These are phyloP conservation scores for Phaeosphaeriaceae sp. DNA, from an alignment of 2,329 filamentous ascomycete species.

Conservation along the genomic window DNA sequence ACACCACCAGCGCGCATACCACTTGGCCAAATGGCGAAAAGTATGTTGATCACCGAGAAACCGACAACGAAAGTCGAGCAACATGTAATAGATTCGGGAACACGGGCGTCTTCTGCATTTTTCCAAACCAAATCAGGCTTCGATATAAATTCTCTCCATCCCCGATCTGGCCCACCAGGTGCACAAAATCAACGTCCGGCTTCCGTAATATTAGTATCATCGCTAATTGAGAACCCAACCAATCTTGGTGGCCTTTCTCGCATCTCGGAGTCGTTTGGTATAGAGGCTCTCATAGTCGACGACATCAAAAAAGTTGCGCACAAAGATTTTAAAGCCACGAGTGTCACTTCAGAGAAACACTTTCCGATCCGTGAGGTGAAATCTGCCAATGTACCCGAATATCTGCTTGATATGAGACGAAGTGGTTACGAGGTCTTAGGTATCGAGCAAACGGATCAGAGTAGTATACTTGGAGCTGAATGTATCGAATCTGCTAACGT, in stretches of 20 bases:
- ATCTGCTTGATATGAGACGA: conserved; percentile 50
- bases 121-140: conserved; percentile 62
- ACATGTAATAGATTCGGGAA: background rate
- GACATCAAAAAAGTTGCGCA: conserved; percentile 49
- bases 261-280: conserved; percentile 59
- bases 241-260: conserved; percentile 60
- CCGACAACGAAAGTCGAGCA: background rate
- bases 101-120: conserved; percentile 28
- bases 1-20: conserved; percentile 37
- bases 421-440: conserved; percentile 60
- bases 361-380: conserved; percentile 53
- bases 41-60: background rate
- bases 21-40: conserved; percentile 30
- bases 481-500: background rate
- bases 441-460: conserved; percentile 61
- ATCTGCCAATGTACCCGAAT: conserved; percentile 41
- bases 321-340: conserved; percentile 58
- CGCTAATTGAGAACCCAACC: conserved; percentile 57
- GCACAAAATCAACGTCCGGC: conserved; percentile 30
- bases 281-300: conserved; percentile 53
- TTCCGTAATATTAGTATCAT: conserved; percentile 56
- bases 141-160: conserved; percentile 39
- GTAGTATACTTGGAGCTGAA: conserved; percentile 51
- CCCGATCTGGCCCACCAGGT: conserved; percentile 22
- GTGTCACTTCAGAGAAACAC: conserved; percentile 58